Base-by-base conservation (phyloP, 192 early-diverging fungal species). In the Jimgerdemannia flammicorona region DNA sequence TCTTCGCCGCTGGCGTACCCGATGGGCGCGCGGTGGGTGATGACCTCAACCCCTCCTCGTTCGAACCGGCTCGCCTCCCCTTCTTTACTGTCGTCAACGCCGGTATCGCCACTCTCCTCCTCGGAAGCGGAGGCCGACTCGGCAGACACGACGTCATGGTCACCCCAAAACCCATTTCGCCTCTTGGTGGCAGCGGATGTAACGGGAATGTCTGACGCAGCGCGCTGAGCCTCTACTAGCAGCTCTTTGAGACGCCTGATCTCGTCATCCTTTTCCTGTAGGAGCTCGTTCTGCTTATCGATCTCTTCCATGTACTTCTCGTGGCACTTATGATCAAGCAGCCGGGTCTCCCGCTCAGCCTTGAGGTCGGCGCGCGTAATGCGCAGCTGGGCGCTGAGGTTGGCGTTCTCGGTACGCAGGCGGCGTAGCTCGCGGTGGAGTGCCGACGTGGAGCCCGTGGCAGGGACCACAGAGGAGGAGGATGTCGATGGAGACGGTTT, bases 351-450 rank as follows among this genome's bases (percentile, higher is more conserved):
- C 2, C 72, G 18, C 39, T 76, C 75, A 9, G 71, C 64, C 9
- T 72, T 71, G 0, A 82, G 29, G 40, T 82, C 81, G 10, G 72
- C 68, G 70, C 74, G 74, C 3, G 79, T 67, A 0, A 82, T 66
- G 20, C 69, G 39, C 20, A 82, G 72, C 18, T 74, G 75, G 11
- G 59, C 63, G 49, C 64, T 70, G 4, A 82, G 44, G 17, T 64
- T 59, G 0, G 67, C 75, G 72, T 82, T 82, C 65, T 82, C 81
- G 40, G 68, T 42, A 6, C 72, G 74, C 17, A 82, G 43, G 20
- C 77, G 74, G 19, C 77, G 74, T 18, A 82, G 71, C 69, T 82
- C 81, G 40, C 81, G 77, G 2, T 72, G 7, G 11, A 82, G 20
- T 6, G 49, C 6, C 14, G 8, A 10, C 14, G 49, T 10, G 6